Conservation (phyloP, 2,329 filamentous ascomycete genomes). For the Torrubiellomyces zombiae region DNA sequence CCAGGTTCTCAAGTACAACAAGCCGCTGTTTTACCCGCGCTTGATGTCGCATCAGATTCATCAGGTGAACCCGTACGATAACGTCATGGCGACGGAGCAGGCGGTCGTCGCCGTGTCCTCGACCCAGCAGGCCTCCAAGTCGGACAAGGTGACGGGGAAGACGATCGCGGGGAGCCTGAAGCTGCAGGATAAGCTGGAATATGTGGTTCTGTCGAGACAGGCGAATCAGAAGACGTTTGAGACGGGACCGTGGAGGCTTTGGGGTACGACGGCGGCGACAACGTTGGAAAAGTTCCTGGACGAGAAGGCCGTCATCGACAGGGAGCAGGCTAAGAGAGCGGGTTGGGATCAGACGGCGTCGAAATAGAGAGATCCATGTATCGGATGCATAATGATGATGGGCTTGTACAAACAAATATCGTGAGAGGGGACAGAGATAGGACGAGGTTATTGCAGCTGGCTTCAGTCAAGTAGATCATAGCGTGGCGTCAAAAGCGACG, state of each 20-base stretch:
- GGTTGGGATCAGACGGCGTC: slow-evolving; percentile 12
- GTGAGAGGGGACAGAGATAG: too few relatives aligned
- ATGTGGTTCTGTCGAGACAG: slow-evolving; percentile 41
- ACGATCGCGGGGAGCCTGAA: slow-evolving; percentile 29
- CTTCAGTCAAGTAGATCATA: slow-evolving; percentile 1
- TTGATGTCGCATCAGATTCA: slow-evolving; percentile 38
- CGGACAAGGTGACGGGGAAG: slow-evolving; percentile 18
- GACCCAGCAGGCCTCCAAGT: slow-evolving; percentile 33
- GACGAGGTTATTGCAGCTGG: too few relatives aligned
- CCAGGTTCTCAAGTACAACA: slow-evolving; percentile 36
- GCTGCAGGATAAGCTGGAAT: slow-evolving; percentile 41
- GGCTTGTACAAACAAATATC: too few relatives aligned
- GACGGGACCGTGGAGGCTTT: slow-evolving; percentile 42
- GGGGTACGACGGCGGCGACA: slow-evolving; percentile 44
- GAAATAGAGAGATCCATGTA: slow-evolving; percentile 1
- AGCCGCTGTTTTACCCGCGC: slow-evolving; percentile 23
- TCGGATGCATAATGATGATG: too few relatives aligned
- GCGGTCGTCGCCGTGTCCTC: slow-evolving; percentile 44
- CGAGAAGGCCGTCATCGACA: slow-evolving; percentile 18
- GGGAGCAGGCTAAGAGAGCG: slow-evolving; percentile 16
- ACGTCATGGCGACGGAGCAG: slow-evolving; percentile 24
- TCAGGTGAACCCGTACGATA: slow-evolving; percentile 25
- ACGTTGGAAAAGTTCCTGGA: slow-evolving; percentile 23
- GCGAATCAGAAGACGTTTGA: slow-evolving; percentile 28
- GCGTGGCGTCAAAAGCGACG: slow-evolving; percentile 2